A percentile compares a stretch with the other conserved stretches of the same genome.
These are phyloP conservation scores for Eragrostis nindensis DNA, from an alignment of 176 grass and related monocot genomes.

Conservation along the genomic window DNA sequence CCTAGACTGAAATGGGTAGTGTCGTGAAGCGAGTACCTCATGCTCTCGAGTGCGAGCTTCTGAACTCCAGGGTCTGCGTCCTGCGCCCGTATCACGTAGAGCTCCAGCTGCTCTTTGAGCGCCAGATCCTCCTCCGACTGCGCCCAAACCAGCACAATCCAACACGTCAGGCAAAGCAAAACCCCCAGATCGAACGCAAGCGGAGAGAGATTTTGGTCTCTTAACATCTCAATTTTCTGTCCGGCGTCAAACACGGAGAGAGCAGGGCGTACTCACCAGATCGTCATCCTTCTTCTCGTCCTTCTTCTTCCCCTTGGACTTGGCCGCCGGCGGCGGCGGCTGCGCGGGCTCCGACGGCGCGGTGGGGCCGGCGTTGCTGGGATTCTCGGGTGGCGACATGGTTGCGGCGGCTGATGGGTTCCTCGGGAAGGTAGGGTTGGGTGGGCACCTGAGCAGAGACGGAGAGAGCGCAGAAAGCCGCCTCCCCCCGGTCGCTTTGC, in stretches of 20 bases:
- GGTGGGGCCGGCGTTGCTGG: constrained; percentile 34
- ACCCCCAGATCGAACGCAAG: constrained; percentile 3
- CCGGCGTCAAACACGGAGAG: background rate
- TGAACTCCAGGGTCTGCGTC: constrained; percentile 82
- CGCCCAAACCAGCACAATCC: constrained; percentile 2
- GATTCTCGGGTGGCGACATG: constrained; percentile 52
- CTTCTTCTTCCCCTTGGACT: constrained; percentile 74
- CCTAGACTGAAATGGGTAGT: background rate
- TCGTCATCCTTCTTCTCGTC: constrained; percentile 84
- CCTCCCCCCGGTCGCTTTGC: constrained; percentile 11
- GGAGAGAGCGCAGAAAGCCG: background rate
- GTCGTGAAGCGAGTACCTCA: constrained; percentile 59
- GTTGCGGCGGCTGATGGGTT: background rate
- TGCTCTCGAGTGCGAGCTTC: constrained; percentile 93
- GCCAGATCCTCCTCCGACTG: constrained; percentile 97
- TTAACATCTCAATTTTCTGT: constrained; percentile 4
- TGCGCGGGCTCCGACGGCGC: constrained; percentile 42
- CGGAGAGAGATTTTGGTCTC: background rate
- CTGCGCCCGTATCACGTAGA: constrained; percentile 84
- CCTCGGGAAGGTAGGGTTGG: background rate
- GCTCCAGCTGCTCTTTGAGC: constrained; percentile 91
- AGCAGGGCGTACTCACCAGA: constrained; percentile 48
- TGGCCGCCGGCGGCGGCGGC: constrained; percentile 32
- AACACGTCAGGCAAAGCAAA: constrained; percentile 7
- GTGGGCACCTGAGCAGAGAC: background rate